These are phyloP conservation scores for Camellia japonica DNA, from an alignment of 148 eudicot genomes.

Conservation along the genomic window DNA sequence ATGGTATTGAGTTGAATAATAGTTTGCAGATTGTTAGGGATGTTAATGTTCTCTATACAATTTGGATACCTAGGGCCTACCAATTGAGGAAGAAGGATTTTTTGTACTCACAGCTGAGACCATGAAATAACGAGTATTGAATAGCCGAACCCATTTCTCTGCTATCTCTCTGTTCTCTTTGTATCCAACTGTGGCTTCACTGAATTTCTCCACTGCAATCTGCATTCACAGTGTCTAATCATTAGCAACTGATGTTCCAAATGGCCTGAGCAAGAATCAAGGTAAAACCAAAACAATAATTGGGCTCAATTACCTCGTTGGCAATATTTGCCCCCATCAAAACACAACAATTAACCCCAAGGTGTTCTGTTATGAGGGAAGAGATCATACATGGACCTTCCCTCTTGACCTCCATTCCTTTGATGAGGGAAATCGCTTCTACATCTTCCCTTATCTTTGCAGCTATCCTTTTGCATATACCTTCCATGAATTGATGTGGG, in stretches of 20 bases:
- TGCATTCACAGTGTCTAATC: slow-evolving; percentile 26
- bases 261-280: background rate
- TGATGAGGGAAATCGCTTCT: slow-evolving; percentile 82
- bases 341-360: slow-evolving; percentile 74
- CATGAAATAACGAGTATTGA: slow-evolving; percentile 71
- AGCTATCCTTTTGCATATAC: slow-evolving; percentile 58
- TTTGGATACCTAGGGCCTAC: background rate
- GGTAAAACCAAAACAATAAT: background rate
- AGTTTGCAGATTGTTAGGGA: background rate
- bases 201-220: slow-evolving; percentile 91
- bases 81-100: background rate
- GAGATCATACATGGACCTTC: slow-evolving; percentile 96
- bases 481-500: slow-evolving; percentile 92
- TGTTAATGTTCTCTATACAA: background rate
- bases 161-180: slow-evolving; percentile 66
- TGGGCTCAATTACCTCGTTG: slow-evolving; percentile 54
- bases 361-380: slow-evolving; percentile 56
- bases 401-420: slow-evolving; percentile 95
- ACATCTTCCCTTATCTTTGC: slow-evolving; percentile 67
- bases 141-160: slow-evolving; percentile 81
- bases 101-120: slow-evolving; percentile 72
- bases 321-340: slow-evolving; percentile 98
- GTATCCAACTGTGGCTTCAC: slow-evolving; percentile 91
- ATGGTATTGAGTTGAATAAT: background rate
- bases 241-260: background rate